Base-by-base conservation (phyloP, 2,329 filamentous ascomycete genomes). In the Paracoccidioides brasiliensis region DNA sequence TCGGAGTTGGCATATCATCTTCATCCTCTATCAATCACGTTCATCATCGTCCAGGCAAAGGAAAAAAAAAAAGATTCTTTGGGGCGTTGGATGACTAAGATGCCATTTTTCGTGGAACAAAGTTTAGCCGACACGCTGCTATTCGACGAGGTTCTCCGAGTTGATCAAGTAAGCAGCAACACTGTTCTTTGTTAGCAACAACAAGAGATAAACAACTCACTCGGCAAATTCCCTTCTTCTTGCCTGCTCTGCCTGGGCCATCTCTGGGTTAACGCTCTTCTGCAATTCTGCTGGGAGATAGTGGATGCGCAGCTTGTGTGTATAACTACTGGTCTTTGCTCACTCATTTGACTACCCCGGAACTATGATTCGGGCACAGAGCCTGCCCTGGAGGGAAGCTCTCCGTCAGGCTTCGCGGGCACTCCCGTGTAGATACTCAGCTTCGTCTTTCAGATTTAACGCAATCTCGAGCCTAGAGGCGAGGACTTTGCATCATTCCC, bases 351-450 rank as follows among this genome's bases (percentile, higher is more conserved):
- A 58, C 55, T 56, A 55, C 49, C 45, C 49, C 55, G 61, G 58
- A 66, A 78, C 72, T 70, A 85, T 85, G 82, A 76, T 82, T 69
- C 80, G 81, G 74, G 77, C 80, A 65, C 80, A 81, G 70, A 79
- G 78, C 62, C 71, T 84, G 66, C 79, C 81, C 72, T 85, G 82
- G 82, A 79, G 82, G 74, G 73, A 75, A 70, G 80, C 80, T 64
- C 74, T 81, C 65, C 76, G 75, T 61, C 73, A 74, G 63, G 73
- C 75, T 57, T 72, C 73, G 64, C 73, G 72, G 55, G 69, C 69
- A 57, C 59, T 70, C 54, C 57, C 66, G 52, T 67, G 66, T 52
- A 64, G 69, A 51, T 65, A 69, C 53, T 62, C 67, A 50, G 58
- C 69, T 46, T 58, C 66, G 40, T 58, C 63, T 37, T 62, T 64